These are phyloP conservation scores for Primulina huaijiensis DNA, from an alignment of 257 asterid genomes.

Conservation along the genomic window DNA sequence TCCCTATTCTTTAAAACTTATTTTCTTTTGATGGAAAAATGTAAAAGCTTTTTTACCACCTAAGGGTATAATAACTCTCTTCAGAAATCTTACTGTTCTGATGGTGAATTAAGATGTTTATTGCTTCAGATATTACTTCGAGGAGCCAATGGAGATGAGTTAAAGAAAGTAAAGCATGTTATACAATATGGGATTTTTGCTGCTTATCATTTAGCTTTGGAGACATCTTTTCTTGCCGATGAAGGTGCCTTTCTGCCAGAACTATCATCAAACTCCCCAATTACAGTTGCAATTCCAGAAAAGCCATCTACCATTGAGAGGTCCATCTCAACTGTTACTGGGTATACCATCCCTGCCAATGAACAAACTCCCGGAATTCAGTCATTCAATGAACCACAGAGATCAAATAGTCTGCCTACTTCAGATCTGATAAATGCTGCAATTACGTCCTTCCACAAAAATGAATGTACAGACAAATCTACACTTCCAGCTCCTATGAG, in stretches of 20 bases:
- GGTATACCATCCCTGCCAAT: constrained; percentile 42
- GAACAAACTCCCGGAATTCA: constrained; percentile 46
- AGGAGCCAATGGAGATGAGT: constrained; percentile 85
- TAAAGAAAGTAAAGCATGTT: constrained; percentile 93
- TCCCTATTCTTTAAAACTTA: background rate
- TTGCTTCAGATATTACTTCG: constrained; percentile 76
- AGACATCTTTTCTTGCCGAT: constrained; percentile 96
- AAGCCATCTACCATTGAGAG: constrained; percentile 62
- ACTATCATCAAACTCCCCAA: constrained; percentile 65
- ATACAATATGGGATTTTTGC: constrained; percentile 93
- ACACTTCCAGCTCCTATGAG: constrained; percentile 29
- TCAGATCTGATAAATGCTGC: constrained; percentile 40
- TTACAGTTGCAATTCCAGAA: constrained; percentile 74
- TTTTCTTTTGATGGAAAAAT: constrained; percentile 6
- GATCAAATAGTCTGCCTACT: constrained; percentile 54
- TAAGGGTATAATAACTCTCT: constrained; percentile 7
- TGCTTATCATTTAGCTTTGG: constrained; percentile 94
- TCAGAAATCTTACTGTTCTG: constrained; percentile 15
- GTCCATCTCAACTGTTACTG: constrained; percentile 76
- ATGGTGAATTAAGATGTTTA: constrained; percentile 22
- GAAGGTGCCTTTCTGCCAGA: constrained; percentile 96
- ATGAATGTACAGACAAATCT: constrained; percentile 30
- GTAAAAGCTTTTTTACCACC: background rate
- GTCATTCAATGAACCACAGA: constrained; percentile 47
- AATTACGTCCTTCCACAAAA: constrained; percentile 31